Percentiles rank a stretch among this genome's conserved stretches.
Conservation (phyloP, 139 green algal species). For the Parachlorella kessleri region DNA sequence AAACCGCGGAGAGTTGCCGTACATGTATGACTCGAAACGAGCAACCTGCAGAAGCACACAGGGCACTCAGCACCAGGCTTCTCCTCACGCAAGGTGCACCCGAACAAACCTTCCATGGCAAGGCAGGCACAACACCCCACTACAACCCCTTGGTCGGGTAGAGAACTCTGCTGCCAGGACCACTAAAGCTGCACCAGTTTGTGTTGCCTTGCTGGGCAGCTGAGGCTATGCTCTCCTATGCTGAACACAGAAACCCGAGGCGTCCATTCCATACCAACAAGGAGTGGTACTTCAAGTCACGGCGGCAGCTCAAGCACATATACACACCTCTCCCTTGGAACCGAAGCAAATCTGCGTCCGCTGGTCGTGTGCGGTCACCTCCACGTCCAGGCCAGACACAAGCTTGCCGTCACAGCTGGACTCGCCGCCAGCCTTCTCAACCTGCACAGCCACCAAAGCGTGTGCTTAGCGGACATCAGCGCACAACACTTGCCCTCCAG, state of each 20-base stretch:
- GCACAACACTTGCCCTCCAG: too few species aligned
- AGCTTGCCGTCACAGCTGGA: conserved; percentile 79
- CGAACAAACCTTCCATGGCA: too few species aligned
- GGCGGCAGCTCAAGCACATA: not conserved
- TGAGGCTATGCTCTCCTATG: not conserved
- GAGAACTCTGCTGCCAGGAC: not conserved
- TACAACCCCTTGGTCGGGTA: too few species aligned
- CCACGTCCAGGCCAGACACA: conserved; percentile 81
- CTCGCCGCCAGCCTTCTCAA: conserved; percentile 86
- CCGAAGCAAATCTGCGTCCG: conserved; percentile 91
- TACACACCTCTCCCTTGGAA: conserved; percentile 73
- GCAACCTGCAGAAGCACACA: conserved; percentile 23
- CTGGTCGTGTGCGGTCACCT: conserved; percentile 84
- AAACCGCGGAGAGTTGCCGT: conserved; percentile 70
- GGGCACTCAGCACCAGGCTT: too few species aligned
- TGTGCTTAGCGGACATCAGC: too few species aligned
- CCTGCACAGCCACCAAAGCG: too few species aligned
- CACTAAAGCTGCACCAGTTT: not conserved
- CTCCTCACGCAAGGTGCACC: not conserved
- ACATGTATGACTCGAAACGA: conserved; percentile 92
- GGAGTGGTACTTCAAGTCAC: not conserved
- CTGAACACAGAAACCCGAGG: too few species aligned
- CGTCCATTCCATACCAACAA: too few species aligned
- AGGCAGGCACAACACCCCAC: too few species aligned
- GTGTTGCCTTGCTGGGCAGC: not conserved